Base-by-base conservation (phyloP, 2,329 filamentous ascomycete genomes). In the Seiridium cupressi region DNA sequence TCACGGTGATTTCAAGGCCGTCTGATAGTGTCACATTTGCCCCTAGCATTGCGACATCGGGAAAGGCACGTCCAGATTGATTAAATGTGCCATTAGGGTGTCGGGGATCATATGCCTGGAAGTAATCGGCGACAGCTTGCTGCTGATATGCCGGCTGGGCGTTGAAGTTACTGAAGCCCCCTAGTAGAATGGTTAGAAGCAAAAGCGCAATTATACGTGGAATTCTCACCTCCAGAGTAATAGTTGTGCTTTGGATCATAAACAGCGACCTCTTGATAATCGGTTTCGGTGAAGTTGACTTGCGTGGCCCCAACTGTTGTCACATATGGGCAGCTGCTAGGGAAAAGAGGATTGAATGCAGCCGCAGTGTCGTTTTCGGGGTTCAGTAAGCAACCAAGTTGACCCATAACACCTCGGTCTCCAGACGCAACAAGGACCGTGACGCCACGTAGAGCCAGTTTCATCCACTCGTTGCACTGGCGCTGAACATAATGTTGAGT, bases 401-500 rank as follows among this genome's bases (percentile, higher is more conserved):
- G 69, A 1, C 67, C 70, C 9, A 67, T 72, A 2, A 74, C 70
- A 9, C 73, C 73, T 26, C 64, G 66, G 61, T 76, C 74, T 26
- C 76, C 76, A 1, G 73, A 74, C 4, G 79, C 76, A 31, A 79
- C 74, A n/a, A 81, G 71, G 11, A 79, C 69, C 1, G 77, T 79
- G 32, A 77, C 71, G 56, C 79, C 79, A 62, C 78, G 77, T 11
- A 80, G 73, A n/a, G 75, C 79, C 2, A 84, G 76, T 66, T 84
- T 83, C 62, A 83, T 70, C 62, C 79, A 79, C 64, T 80, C 76
- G 57, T 73, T 69, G 66, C 79, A 81, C 66, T 79, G 76, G 26
- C 76, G 72, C 61, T 79, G 71, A 62, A 82, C 79, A 70, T 87
- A 87, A 64, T 69, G 72, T 6, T 76, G 68, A 0, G 83, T 81